Evolutionary conservation across 768 basidiomycete species (phyloP), one percentile per base, ranked within the genome.

Genomic region (Suillus spraguei): DNA sequence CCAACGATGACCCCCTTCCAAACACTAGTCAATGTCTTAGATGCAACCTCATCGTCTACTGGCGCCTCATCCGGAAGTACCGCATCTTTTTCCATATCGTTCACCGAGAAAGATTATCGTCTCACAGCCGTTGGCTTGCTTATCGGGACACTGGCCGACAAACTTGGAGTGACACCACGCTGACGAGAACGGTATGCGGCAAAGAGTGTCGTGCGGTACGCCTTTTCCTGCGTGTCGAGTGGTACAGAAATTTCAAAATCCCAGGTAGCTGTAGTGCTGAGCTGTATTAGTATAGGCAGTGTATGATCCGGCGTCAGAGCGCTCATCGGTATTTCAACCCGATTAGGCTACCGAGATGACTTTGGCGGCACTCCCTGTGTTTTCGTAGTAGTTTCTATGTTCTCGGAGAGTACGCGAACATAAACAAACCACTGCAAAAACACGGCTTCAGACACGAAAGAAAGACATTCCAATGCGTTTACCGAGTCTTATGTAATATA

Each of bases 1-100:
- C 71, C 68, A 22, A 56, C 62, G 22, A 71, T 33, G 10, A 72
- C 36, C n/a, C 70, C 64, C 63, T 66, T 67, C 73, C 73, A 73
- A 14, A 66, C 14, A 10, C 56, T 61, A n/a, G 59, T 14, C 20
- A 28, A 41, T 7, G 17, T 16, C 8, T 28, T 20, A 28, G 49
- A 35, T n/a, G 5, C 20, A 28, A 4, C 36, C 17, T 56, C 41
- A 8, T 61, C 24, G 6, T 20, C 28, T 5, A 20, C 28, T 13
- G 33, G 33, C n/a, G 11, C 20, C 28, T 52, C 50, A 4, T 53
- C 52, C 11, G 33, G 36, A 60, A 59, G 36, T 17, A 2, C 20
- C n/a, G 17, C 28, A 24, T 61, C 60, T 28, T 61, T 61, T 39
- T 60, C 60, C n/a, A 13, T 55, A 4, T 60, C 24, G 8, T 39